Evolutionary conservation across 1,284 basidiomycete species (phyloP).

Genomic region (Cutaneotrichosporon sp.): DNA sequence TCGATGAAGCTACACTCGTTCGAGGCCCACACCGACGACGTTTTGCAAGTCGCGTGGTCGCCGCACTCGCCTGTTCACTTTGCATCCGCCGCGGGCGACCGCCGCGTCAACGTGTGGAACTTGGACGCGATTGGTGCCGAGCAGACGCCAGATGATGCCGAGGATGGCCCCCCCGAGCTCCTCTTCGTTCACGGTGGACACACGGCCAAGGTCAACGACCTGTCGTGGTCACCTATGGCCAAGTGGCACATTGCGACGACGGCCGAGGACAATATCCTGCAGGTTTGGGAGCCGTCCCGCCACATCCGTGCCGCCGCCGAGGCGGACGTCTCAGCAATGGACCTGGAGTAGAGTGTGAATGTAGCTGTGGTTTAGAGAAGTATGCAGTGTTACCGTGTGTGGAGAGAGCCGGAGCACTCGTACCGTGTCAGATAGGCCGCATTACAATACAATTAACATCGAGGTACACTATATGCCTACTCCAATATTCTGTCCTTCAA

Average conservation of each 20-base stretch:
- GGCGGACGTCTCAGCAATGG: conserved; percentile 41
- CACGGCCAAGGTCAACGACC: conserved; percentile 48
- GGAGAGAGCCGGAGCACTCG: too few species aligned
- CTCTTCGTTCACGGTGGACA: conserved; percentile 84
- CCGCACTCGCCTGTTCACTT: conserved; percentile 87
- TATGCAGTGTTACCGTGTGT: neutral
- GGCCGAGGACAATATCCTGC: conserved; percentile 54
- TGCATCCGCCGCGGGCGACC: conserved; percentile 85
- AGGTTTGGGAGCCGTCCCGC: conserved; percentile 49
- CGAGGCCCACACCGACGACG: conserved; percentile 89
- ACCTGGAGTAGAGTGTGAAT: conserved; percentile 40
- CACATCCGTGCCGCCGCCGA: conserved; percentile 50
- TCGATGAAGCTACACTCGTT: conserved; percentile 83
- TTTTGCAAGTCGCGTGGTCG: conserved; percentile 91
- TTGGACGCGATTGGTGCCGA: conserved; percentile 86
- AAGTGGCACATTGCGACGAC: conserved; percentile 50
- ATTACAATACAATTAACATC: too few species aligned
- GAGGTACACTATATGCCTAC: too few species aligned
- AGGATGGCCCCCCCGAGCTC: conserved; percentile 90
- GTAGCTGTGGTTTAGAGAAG: too few species aligned
- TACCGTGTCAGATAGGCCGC: too few species aligned
- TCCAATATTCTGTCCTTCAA: too few species aligned
- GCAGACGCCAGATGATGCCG: conserved; percentile 95
- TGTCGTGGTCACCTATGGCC: conserved; percentile 48
- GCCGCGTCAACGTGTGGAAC: conserved; percentile 95